A percentile compares a stretch with the other conserved stretches of the same genome.
These are phyloP conservation scores for Coniferiporia sulphurascens DNA, from an alignment of 1,284 basidiomycete genomes.

Conservation along the genomic window DNA sequence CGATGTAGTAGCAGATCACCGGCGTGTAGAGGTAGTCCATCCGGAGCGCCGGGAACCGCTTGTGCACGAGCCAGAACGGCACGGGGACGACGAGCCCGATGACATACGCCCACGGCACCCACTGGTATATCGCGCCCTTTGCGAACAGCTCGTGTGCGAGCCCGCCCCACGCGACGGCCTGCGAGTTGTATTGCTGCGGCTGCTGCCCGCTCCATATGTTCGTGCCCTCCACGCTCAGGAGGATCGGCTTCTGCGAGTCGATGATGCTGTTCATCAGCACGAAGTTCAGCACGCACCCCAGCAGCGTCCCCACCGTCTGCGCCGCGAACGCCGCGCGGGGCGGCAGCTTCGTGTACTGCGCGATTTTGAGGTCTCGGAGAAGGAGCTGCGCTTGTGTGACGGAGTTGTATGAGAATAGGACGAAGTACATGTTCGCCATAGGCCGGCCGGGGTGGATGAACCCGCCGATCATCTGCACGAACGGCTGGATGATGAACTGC, in stretches of 20 bases:
- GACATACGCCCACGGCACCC: conserved; percentile 22
- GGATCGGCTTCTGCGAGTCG: conserved; percentile 22
- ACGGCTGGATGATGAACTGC: conserved; percentile 21
- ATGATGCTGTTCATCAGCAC: conserved; percentile 27
- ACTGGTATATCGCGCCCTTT: conserved; percentile 19
- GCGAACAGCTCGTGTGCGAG: conserved; percentile 24
- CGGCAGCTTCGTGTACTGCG: conserved; percentile 26
- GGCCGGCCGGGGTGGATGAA: conserved; percentile 25
- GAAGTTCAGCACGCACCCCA: conserved; percentile 17
- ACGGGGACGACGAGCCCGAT: conserved; percentile 25
- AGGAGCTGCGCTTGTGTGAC: conserved; percentile 36
- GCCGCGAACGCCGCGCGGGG: conserved; percentile 30
- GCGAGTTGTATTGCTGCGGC: conserved; percentile 26
- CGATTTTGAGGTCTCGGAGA: conserved; percentile 40
- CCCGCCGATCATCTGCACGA: conserved; percentile 27
- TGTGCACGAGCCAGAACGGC: conserved; percentile 27
- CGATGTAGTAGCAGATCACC: conserved; percentile 29
- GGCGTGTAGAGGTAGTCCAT: conserved; percentile 13
- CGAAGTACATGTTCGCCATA: conserved; percentile 24
- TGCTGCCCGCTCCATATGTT: conserved; percentile 28
- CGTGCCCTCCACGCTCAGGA: conserved; percentile 23
- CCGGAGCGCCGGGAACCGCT: conserved; percentile 20
- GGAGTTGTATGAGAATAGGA: conserved; percentile 26
- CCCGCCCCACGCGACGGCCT: conserved; percentile 26
- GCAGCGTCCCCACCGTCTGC: conserved; percentile 19